phyloP scores from a whole-genome alignment of 805 yeast genomes.

The Metschnikowia picachoensis region DNA sequence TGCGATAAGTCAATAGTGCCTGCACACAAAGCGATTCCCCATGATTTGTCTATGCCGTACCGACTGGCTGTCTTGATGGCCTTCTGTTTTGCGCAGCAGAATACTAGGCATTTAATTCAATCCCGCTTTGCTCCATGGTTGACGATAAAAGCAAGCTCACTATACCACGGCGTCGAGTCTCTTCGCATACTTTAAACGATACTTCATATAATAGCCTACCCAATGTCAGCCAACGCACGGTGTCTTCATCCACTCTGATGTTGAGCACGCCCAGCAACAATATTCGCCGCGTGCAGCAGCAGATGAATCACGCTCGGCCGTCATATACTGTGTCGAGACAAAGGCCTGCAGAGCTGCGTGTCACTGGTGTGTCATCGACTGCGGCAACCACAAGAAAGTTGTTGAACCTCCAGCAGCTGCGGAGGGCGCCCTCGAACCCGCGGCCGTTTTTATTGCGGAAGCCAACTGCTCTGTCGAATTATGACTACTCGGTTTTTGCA shows the following conservation, averaged over 20 bases:
- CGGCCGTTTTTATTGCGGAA: slow-evolving; percentile 28
- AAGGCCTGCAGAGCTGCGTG: slow-evolving; percentile 6
- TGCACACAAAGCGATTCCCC: background rate
- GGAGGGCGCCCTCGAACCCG: slow-evolving; percentile 19
- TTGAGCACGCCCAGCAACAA: slow-evolving; percentile 42
- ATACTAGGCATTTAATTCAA: no score
- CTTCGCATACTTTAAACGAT: slow-evolving; percentile 11
- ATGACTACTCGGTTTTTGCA: slow-evolving; percentile 37
- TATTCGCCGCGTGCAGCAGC: slow-evolving; percentile 31
- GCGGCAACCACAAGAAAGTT: slow-evolving; percentile 32
- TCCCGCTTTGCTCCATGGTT: slow-evolving; percentile 7
- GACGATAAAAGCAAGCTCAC: slow-evolving; percentile 12
- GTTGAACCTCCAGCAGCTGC: slow-evolving; percentile 37
- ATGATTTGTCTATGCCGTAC: background rate
- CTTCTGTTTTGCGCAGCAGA: no score
- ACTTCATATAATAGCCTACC: slow-evolving; percentile 9
- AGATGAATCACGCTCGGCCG: slow-evolving; percentile 13
- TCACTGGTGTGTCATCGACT: slow-evolving; percentile 9
- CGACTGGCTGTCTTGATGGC: background rate
- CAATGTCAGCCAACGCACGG: slow-evolving; percentile 27
- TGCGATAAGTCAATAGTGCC: background rate
- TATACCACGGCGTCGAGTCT: slow-evolving; percentile 16
- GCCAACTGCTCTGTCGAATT: slow-evolving; percentile 29
- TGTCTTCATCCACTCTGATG: slow-evolving; percentile 36
- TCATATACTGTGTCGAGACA: background rate